Conservation (phyloP, 345 rosid species). For the Populus nigra region DNA sequence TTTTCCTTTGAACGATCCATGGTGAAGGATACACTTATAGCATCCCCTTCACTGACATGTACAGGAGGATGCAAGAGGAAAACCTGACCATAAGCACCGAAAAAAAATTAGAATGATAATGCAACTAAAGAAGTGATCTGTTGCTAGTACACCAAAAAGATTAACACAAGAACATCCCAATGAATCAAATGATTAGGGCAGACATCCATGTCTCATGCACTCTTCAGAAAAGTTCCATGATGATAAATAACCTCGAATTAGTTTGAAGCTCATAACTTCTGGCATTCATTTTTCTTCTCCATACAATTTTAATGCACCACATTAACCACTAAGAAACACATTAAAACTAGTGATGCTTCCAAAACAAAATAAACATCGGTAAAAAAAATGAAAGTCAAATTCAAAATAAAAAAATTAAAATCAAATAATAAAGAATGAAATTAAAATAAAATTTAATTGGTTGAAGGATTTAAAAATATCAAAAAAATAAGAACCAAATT, state of each 20-base stretch:
- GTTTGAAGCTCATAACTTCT: neutral
- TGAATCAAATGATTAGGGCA: neutral
- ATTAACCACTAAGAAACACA: no score
- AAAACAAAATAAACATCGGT: no score
- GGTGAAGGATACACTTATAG: constrained; percentile 52
- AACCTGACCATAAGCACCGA: constrained; percentile 47
- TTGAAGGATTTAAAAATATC: no score
- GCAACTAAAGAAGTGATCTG: neutral
- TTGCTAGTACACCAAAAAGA: neutral
- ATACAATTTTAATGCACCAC: neutral
- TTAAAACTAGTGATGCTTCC: no score
- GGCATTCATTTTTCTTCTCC: neutral
- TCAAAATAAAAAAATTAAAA: no score
- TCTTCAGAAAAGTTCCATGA: neutral
- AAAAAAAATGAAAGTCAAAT: no score
- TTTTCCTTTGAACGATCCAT: constrained; percentile 88
- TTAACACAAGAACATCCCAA: neutral
- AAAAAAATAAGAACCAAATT: no score
- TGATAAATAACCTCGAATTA: no score
- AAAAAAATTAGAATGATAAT: neutral
- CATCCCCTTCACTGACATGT: constrained; percentile 52
- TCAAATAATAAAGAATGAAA: no score
- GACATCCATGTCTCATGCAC: no score
- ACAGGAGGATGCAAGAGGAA: constrained; percentile 59
- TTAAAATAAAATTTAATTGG: no score